Evolutionary conservation across 2,329 filamentous ascomycete genomes (phyloP).

Genomic region (Orbilia quercus): DNA sequence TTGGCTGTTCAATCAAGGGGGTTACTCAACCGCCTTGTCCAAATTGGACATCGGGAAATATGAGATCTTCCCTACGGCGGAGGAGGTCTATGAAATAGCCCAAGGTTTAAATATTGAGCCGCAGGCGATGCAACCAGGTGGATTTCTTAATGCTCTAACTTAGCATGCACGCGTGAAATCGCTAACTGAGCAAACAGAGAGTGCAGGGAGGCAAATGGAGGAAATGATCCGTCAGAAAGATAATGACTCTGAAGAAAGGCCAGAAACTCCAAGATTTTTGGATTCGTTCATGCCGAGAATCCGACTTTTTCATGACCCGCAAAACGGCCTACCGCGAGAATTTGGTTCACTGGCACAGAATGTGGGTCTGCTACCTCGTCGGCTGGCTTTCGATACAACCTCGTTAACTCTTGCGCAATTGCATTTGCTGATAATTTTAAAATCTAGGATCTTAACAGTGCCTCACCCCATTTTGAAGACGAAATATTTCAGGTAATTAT

Average conservation of each 20-base stretch:
- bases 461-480: too few relatives aligned
- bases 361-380: not conserved
- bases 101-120: not conserved
- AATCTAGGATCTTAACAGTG: too few relatives aligned
- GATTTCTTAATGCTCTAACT: too few relatives aligned
- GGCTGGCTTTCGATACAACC: too few relatives aligned
- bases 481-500: too few relatives aligned
- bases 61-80: not conserved
- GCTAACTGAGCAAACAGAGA: too few relatives aligned
- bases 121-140: not conserved
- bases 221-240: not conserved
- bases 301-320: not conserved
- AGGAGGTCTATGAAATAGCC: not conserved
- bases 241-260: not conserved
- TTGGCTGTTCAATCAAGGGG: slow-evolving; percentile 20
- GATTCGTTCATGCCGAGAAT: not conserved
- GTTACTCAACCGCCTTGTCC: slow-evolving; percentile 15
- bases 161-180: too few relatives aligned
- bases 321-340: not conserved
- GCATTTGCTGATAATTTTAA: too few relatives aligned
- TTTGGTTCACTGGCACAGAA: not conserved
- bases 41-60: slow-evolving; percentile 4
- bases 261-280: not conserved
- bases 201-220: not conserved
- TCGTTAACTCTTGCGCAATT: too few relatives aligned